A percentile compares a stretch with the other conserved stretches of the same genome.
Evolutionary conservation across 2,329 filamentous ascomycete species (phyloP).

Genomic region (Pseudocercospora crystallina): DNA sequence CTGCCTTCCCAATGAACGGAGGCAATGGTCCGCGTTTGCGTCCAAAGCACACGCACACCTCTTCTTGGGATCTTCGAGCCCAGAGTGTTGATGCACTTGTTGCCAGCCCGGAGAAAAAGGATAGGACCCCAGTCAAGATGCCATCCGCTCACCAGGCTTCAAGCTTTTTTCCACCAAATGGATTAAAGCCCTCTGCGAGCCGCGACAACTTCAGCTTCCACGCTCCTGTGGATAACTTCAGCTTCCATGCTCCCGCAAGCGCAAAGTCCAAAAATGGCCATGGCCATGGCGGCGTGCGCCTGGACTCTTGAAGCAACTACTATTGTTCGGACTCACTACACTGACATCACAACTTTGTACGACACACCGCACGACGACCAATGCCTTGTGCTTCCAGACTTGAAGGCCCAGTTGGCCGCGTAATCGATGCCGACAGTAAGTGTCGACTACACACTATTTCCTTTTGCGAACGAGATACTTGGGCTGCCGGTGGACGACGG

Average conservation of each 20-base stretch:
- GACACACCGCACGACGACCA: no score
- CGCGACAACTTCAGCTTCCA: constrained; percentile 7
- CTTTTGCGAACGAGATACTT: no score
- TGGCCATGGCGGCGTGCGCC: background rate
- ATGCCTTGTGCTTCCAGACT: no score
- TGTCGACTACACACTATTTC: no score
- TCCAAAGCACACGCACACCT: background rate
- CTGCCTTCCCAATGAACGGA: background rate
- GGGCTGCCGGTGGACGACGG: no score
- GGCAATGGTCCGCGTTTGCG: background rate
- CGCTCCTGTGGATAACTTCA: constrained; percentile 3
- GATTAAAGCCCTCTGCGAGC: background rate
- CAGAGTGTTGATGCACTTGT: constrained; percentile 5
- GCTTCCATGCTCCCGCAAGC: background rate
- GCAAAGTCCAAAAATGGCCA: background rate
- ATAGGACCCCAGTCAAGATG: background rate
- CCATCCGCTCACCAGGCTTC: background rate
- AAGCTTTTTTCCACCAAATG: background rate
- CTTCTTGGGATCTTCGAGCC: constrained; percentile 8
- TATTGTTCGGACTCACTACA: no score
- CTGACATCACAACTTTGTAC: no score
- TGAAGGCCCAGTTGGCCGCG: no score
- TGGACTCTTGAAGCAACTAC: background rate
- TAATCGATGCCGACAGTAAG: no score
- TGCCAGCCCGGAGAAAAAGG: constrained; percentile 2